phyloP scores from a whole-genome alignment of 371 early-diverging fungal species.

The Paraphysoderma sedebokerense region DNA sequence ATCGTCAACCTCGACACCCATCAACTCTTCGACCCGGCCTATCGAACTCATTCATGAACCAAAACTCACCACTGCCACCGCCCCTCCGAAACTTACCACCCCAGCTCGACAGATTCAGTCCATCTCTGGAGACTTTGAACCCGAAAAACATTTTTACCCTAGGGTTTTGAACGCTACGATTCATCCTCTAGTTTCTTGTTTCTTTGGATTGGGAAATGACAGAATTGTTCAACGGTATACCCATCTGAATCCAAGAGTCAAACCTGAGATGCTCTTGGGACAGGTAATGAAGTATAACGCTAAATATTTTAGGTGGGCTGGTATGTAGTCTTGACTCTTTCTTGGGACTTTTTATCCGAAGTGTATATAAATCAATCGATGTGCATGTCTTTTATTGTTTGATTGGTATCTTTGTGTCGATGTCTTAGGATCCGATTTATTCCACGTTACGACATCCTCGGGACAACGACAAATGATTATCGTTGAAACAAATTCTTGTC shows the following conservation, averaged over 20 bases:
- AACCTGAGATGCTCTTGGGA: slow-evolving; percentile 37
- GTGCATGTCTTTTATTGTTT: not conserved
- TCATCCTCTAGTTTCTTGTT: slow-evolving; percentile 72
- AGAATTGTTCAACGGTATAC: slow-evolving; percentile 76
- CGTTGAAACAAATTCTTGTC: slow-evolving; percentile 89
- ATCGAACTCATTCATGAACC: no score
- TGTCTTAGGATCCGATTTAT: slow-evolving; percentile 59
- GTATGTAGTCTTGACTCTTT: slow-evolving; percentile 15
- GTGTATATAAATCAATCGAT: not conserved
- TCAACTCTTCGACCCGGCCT: no score
- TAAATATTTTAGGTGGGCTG: slow-evolving; percentile 81
- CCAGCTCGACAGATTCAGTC: no score
- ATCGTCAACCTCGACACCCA: no score
- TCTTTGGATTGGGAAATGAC: slow-evolving; percentile 77
- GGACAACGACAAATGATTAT: slow-evolving; percentile 90
- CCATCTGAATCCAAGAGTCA: slow-evolving; percentile 74
- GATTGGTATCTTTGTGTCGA: not conserved
- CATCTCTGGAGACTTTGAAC: slow-evolving; percentile 73
- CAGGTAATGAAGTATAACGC: slow-evolving; percentile 52
- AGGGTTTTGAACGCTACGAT: slow-evolving; percentile 81
- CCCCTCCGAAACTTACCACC: no score
- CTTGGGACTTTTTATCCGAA: not conserved
- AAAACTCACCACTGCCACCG: no score
- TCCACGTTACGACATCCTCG: slow-evolving; percentile 70
- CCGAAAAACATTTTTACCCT: slow-evolving; percentile 79